These are phyloP conservation scores for Fraxinus anomala DNA, from an alignment of 257 asterid species.

Conservation along the genomic window DNA sequence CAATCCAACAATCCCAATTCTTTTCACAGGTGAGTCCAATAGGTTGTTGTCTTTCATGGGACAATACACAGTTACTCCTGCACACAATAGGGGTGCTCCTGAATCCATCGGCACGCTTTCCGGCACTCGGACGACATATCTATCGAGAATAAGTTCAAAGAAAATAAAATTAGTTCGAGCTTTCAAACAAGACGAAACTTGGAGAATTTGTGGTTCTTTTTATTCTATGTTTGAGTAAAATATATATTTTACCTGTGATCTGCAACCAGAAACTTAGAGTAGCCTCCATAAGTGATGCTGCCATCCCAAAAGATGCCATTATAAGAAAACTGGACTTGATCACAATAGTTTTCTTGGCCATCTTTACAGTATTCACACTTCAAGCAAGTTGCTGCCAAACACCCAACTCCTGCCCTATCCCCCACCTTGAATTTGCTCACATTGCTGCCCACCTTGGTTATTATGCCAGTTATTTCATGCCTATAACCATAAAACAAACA, in stretches of 20 bases:
- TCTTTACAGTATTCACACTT: conserved; percentile 65
- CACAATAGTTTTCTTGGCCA: conserved; percentile 81
- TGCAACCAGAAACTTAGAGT: conserved; percentile 63
- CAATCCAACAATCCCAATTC: conserved; percentile 65
- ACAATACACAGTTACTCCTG: conserved; percentile 67
- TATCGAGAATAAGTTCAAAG: conserved; percentile 9
- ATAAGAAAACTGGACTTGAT: conserved; percentile 61
- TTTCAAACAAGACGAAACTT: background rate
- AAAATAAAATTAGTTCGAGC: background rate
- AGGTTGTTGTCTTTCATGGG: conserved; percentile 70
- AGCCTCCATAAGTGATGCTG: conserved; percentile 86
- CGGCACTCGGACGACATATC: conserved; percentile 74
- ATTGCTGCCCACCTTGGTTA: conserved; percentile 71
- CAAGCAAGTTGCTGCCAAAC: conserved; percentile 80
- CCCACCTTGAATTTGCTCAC: conserved; percentile 69
- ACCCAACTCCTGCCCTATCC: conserved; percentile 82
- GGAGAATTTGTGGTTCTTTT: background rate
- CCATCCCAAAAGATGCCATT: conserved; percentile 95
- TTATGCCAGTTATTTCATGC: conserved; percentile 80
- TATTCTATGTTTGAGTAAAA: too few relatives aligned
- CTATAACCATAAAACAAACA: conserved; percentile 17
- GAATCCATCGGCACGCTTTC: conserved; percentile 75
- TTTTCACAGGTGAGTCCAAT: conserved; percentile 44
- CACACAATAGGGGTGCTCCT: conserved; percentile 82
- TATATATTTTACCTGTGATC: conserved; percentile 50